Conservation (phyloP, 768 basidiomycete genomes). For the Boletus edulis region DNA sequence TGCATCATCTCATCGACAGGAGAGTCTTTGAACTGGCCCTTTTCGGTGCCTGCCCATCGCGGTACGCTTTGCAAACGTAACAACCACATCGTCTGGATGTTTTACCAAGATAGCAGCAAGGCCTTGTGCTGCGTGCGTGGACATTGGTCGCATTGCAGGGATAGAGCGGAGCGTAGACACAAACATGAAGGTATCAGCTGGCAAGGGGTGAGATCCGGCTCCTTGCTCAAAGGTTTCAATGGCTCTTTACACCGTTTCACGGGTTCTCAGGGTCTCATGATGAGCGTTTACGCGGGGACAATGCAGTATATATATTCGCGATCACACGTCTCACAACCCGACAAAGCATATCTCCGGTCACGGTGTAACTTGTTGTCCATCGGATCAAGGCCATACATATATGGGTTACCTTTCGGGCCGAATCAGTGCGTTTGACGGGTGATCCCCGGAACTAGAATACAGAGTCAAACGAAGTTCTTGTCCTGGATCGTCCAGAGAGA, state of each 20-base stretch:
- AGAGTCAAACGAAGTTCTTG: background rate
- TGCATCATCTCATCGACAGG: slow-evolving; percentile 85
- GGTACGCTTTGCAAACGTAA: slow-evolving; percentile 88
- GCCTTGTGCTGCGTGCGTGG: slow-evolving; percentile 39
- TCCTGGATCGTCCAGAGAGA: background rate
- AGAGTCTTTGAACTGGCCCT: slow-evolving; percentile 88
- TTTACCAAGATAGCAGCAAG: slow-evolving; percentile 59
- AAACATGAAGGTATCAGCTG: slow-evolving; percentile 19
- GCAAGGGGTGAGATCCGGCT: slow-evolving; percentile 3
- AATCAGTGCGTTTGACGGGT: background rate
- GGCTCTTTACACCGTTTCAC: no score
- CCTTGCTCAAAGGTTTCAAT: background rate
- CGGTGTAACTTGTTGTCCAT: background rate
- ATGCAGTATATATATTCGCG: no score
- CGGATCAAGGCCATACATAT: background rate
- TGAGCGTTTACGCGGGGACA: background rate
- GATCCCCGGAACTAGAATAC: background rate
- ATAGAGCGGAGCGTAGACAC: slow-evolving; percentile 8
- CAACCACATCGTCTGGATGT: slow-evolving; percentile 82
- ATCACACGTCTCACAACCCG: background rate
- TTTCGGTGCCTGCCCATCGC: slow-evolving; percentile 87
- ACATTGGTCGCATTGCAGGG: slow-evolving; percentile 12
- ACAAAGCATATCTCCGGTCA: background rate
- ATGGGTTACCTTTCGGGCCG: background rate
- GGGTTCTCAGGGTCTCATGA: slow-evolving; percentile 1